Percentiles rank a stretch among this genome's conserved stretches.
Evolutionary conservation across 805 yeast genomes (phyloP).

Genomic region (Zygotorulaspora chibaensis): DNA sequence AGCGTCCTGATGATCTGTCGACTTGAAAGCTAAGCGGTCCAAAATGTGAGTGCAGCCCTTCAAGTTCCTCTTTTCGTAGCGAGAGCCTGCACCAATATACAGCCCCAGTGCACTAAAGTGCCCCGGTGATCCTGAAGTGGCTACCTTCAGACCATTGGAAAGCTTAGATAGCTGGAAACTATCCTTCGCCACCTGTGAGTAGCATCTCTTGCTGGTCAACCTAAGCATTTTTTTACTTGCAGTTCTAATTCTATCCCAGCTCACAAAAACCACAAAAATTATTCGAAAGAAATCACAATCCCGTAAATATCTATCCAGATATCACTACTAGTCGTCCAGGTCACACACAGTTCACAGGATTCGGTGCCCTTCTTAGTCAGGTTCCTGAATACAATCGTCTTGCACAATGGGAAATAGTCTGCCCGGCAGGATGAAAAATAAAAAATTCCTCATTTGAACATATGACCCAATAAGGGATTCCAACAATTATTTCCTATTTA

Average conservation of each 20-base stretch:
- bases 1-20: constrained; percentile 56
- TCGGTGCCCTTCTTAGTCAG: too few species aligned
- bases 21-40: constrained; percentile 82
- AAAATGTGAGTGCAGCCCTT: constrained; percentile 79
- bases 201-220: constrained; percentile 12
- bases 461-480: too few species aligned
- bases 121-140: constrained; percentile 81
- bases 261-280: neutral
- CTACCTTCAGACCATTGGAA: constrained; percentile 74
- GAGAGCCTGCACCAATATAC: constrained; percentile 85
- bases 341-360: neutral
- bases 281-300: too few species aligned
- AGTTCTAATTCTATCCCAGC: neutral
- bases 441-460: too few species aligned
- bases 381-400: too few species aligned
- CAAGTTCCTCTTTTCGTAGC: constrained; percentile 60
- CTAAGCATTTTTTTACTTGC: constrained; percentile 10
- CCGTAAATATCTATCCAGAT: neutral
- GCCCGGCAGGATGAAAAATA: too few species aligned
- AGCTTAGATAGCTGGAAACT: constrained; percentile 41
- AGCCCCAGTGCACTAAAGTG: constrained; percentile 90
- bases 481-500: too few species aligned
- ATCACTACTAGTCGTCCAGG: too few species aligned
- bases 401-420: too few species aligned
- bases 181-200: constrained; percentile 23